Conservation (phyloP, 2,329 filamentous ascomycete species). For the Ophiosphaerella korrae region DNA sequence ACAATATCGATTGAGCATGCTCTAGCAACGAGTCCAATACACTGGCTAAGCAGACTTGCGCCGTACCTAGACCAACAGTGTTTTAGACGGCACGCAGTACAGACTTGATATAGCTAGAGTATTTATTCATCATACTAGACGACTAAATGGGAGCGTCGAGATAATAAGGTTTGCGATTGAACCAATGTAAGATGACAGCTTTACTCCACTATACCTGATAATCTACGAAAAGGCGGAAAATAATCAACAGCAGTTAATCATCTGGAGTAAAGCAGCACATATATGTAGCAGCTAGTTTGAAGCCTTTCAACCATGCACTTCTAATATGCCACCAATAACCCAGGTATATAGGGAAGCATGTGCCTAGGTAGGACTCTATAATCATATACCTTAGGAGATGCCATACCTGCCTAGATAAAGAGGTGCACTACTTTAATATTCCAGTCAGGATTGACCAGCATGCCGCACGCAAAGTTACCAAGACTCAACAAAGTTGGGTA, state of each 20-base stretch:
- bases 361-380: constrained; percentile 59
- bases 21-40: too few species aligned
- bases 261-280: too few species aligned
- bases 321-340: constrained; percentile 55
- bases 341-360: constrained; percentile 63
- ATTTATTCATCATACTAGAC: constrained; percentile 70
- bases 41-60: too few species aligned
- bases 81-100: constrained; percentile 71
- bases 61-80: constrained; percentile 51
- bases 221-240: too few species aligned
- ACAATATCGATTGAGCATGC: too few species aligned
- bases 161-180: constrained; percentile 69
- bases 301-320: too few species aligned
- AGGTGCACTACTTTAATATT: constrained; percentile 26
- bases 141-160: constrained; percentile 58
- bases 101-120: constrained; percentile 59
- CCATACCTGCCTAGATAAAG: constrained; percentile 53
- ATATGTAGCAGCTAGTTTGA: too few species aligned
- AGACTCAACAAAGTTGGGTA: not conserved
- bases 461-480: constrained; percentile 61
- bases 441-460: constrained; percentile 60
- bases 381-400: constrained; percentile 67
- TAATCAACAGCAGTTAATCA: constrained; percentile 51
- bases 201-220: too few species aligned
- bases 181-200: constrained; percentile 41